Conservation (phyloP, 176 grass and related monocot species). For the Tillandsia fasciculata region DNA sequence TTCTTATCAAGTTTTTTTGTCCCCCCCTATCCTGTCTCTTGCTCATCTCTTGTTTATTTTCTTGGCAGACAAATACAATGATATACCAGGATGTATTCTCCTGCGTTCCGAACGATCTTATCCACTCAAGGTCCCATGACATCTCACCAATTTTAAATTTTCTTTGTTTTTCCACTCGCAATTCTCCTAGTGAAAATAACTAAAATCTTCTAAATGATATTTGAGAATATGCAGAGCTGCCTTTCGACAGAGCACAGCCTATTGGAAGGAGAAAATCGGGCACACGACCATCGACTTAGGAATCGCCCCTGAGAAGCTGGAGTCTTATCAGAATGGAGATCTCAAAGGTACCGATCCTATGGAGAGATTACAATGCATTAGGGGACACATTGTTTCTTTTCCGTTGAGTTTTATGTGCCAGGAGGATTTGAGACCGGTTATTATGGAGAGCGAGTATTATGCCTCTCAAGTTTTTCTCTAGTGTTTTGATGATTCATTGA, state of each 20-base stretch:
- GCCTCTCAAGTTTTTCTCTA: conserved; percentile 70
- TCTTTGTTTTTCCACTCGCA: not conserved
- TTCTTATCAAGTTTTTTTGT: not conserved
- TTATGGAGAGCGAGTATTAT: conserved; percentile 57
- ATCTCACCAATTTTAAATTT: not conserved
- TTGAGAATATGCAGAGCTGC: conserved; percentile 29
- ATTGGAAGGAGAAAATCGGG: conserved; percentile 54
- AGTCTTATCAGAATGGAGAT: conserved; percentile 23
- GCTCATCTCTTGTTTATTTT: not conserved
- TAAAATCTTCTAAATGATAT: not conserved
- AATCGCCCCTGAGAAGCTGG: conserved; percentile 30
- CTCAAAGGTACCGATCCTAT: conserved; percentile 23
- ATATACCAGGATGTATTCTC: conserved; percentile 68
- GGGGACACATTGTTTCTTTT: conserved; percentile 62
- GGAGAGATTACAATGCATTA: conserved; percentile 36
- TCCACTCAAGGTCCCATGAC: conserved; percentile 39
- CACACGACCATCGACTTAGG: conserved; percentile 68
- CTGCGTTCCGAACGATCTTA: conserved; percentile 61
- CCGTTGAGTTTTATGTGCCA: conserved; percentile 67
- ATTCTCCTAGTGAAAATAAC: not conserved
- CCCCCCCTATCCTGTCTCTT: not conserved
- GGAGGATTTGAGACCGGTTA: conserved; percentile 68
- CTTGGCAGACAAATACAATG: conserved; percentile 52
- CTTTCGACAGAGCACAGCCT: conserved; percentile 45
- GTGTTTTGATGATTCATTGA: not conserved